A percentile compares a stretch with the other conserved stretches of the same genome.
These are phyloP conservation scores for Neofusicoccum sp. DNA, from an alignment of 2,329 filamentous ascomycete species.

Conservation along the genomic window DNA sequence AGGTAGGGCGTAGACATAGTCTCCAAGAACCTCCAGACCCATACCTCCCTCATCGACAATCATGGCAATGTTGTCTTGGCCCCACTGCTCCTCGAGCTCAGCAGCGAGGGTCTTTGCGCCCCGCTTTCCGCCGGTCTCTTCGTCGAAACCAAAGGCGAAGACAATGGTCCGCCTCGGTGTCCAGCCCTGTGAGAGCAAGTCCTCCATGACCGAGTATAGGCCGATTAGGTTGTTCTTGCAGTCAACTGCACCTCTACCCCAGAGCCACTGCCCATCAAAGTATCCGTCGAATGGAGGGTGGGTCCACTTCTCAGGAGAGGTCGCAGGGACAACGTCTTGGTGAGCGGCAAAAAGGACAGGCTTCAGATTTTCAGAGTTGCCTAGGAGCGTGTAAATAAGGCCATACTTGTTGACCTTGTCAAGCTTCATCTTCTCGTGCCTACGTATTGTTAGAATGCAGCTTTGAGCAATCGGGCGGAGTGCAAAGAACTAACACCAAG, in stretches of 20 bases:
- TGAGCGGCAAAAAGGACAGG: constrained; percentile 62
- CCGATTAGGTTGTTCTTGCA: constrained; percentile 61
- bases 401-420: constrained; percentile 61
- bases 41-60: constrained; percentile 60
- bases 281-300: constrained; percentile 60
- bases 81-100: constrained; percentile 51
- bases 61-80: constrained; percentile 54
- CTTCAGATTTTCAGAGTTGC: constrained; percentile 50
- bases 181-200: constrained; percentile 54
- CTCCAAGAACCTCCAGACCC: constrained; percentile 45
- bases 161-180: constrained; percentile 56
- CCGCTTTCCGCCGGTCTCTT: constrained; percentile 55
- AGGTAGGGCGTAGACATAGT: constrained; percentile 53
- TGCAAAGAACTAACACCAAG: constrained; percentile 30
- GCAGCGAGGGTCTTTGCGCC: constrained; percentile 52
- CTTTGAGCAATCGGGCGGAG: neutral
- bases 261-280: constrained; percentile 56
- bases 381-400: constrained; percentile 58
- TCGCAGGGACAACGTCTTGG: constrained; percentile 63
- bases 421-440: constrained; percentile 46
- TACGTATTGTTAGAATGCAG: neutral
- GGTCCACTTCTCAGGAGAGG: constrained; percentile 53
- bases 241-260: constrained; percentile 61
- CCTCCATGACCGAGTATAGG: constrained; percentile 51
- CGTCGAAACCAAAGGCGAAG: constrained; percentile 63